Evolutionary conservation across 2,329 filamentous ascomycete genomes (phyloP), one percentile per base, ranked within the genome.

Genomic region (Talaromyces sp.): DNA sequence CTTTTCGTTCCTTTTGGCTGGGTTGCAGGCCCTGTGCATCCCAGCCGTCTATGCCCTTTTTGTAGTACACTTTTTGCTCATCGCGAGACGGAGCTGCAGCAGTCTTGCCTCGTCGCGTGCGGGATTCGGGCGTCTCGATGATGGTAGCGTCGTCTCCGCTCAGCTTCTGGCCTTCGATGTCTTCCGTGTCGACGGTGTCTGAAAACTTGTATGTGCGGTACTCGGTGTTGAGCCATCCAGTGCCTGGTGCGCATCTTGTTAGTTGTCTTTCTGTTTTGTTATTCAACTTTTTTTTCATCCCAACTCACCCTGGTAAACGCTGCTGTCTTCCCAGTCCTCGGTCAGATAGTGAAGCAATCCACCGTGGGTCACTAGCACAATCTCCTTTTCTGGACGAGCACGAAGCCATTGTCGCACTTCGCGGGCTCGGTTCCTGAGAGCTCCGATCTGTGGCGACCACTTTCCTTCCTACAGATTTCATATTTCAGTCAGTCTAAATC

Each of bases 321-420:
- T 79, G 68, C 68, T 82, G 49, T 86, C 89, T 59, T 85, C 80
- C 85, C 88, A 96, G 69, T 96, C 92, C 66, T 92, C 85, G 0
- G 91, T 95, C 65, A 96, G 78, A 69, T 91, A 96, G 73, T 96
- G 92, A 68, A 96, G 72, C 67, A 93, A 90, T 0, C 89, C 90
- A 1, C 92, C 92, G 69, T 96, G 92, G 3, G 91, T 89, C 8
- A 96, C 91, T 1, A 92, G 81, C 0, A 88, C 85, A 30, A 96
- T 84, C 67, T 93, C 84, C 68, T 90, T 86, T 67, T 85, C 82
- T 4, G 77, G 76, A 27, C 78, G 69, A 10, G 65, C 69, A 67
- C 77, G 77, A 63, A 95, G 72, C 76, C 83, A 87, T 13, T 78
- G 68, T 51, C 91, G 80, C 6, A 86, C 85, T 27, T 80, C 81